Percentiles rank a stretch among this genome's conserved stretches.
Conservation (phyloP, 148 eudicot species). For the Diospyros kaki region DNA sequence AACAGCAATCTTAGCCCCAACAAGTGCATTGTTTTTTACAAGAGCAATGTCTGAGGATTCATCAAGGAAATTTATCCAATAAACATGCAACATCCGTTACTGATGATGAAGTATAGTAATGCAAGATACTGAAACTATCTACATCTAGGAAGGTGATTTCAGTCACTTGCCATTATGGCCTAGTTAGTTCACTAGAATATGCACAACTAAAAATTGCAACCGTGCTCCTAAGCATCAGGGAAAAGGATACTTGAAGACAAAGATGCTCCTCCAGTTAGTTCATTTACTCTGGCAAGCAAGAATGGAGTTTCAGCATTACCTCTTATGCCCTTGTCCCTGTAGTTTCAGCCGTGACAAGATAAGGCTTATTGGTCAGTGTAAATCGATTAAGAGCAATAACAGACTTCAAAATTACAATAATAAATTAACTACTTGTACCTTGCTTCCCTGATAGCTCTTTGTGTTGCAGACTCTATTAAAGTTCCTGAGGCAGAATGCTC, state of each 20-base stretch:
- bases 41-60: conserved; percentile 62
- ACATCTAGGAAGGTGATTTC: neutral
- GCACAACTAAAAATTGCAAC: neutral
- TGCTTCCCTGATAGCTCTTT: conserved; percentile 76
- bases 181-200: no score
- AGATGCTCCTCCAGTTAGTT: conserved; percentile 94
- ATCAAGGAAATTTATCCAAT: conserved; percentile 33
- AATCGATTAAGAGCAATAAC: conserved; percentile 3
- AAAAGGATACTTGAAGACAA: conserved; percentile 91
- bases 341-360: neutral
- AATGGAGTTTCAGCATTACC: conserved; percentile 99
- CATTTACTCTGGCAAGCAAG: conserved; percentile 82
- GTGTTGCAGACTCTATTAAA: conserved; percentile 78
- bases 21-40: conserved; percentile 74
- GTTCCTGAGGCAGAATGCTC: conserved; percentile 83
- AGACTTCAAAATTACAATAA: conserved; percentile 4
- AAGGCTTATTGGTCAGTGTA: neutral
- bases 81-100: neutral
- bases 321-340: conserved; percentile 74
- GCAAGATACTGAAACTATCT: neutral
- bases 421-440: conserved; percentile 31
- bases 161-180: neutral
- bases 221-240: neutral
- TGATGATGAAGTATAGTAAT: conserved; percentile 6
- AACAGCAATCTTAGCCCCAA: conserved; percentile 73